These are phyloP conservation scores for Xylariales sp. DNA, from an alignment of 2,329 filamentous ascomycete genomes.

Conservation along the genomic window DNA sequence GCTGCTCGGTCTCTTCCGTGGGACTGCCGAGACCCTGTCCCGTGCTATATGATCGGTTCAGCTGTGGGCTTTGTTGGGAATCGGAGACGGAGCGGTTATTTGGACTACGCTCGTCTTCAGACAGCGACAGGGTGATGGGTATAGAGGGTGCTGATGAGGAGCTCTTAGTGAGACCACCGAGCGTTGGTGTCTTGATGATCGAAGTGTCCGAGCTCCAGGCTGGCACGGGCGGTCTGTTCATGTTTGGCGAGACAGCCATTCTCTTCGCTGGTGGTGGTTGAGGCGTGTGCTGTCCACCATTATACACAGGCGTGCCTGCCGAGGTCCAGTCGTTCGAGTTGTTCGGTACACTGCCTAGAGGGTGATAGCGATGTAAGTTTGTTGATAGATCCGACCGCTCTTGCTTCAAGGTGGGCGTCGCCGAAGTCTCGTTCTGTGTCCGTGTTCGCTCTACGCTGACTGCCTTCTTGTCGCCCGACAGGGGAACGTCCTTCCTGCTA, in stretches of 20 bases:
- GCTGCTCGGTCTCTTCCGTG: slow-evolving; percentile 71
- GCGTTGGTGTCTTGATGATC: slow-evolving; percentile 16
- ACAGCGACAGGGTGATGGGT: slow-evolving; percentile 50
- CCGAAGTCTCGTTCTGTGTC: slow-evolving; percentile 30
- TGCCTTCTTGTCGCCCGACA: slow-evolving; percentile 41
- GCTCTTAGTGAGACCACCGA: slow-evolving; percentile 20
- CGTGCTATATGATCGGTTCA: slow-evolving; percentile 24
- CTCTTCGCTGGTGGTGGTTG: slow-evolving; percentile 47
- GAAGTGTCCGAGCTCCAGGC: slow-evolving; percentile 36
- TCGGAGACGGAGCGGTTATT: slow-evolving; percentile 46
- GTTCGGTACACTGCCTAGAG: slow-evolving; percentile 19
- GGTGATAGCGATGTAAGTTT: slow-evolving; percentile 21
- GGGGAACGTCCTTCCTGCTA: slow-evolving; percentile 60
- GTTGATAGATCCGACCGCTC: slow-evolving; percentile 24
- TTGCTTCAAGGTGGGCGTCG: slow-evolving; percentile 22
- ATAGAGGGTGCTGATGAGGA: slow-evolving; percentile 22
- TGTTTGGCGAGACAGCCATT: slow-evolving; percentile 46
- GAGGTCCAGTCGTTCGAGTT: slow-evolving; percentile 42
- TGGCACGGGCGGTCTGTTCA: slow-evolving; percentile 50
- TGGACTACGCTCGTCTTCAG: slow-evolving; percentile 55
- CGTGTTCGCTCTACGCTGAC: slow-evolving; percentile 44
- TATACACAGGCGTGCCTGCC: slow-evolving; percentile 29
- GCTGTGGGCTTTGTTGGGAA: slow-evolving; percentile 42
- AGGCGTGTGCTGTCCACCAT: slow-evolving; percentile 22
- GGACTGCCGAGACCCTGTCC: slow-evolving; percentile 51